These are phyloP conservation scores for Pleodorina starrii DNA, from an alignment of 139 green algal genomes.

Conservation along the genomic window DNA sequence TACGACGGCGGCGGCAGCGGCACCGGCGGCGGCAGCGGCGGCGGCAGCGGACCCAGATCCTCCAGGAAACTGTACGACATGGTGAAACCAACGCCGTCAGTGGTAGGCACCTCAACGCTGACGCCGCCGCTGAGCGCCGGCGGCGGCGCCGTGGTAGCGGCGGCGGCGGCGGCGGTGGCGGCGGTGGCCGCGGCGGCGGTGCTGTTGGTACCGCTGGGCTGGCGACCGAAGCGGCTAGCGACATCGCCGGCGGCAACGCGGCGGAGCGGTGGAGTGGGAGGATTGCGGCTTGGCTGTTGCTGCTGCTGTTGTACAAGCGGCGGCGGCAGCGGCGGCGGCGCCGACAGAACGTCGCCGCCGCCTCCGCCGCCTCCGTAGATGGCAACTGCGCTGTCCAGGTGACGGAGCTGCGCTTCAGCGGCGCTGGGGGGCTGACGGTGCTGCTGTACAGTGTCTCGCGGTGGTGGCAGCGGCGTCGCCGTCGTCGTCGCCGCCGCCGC, in stretches of 20 bases:
- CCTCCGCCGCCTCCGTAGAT: not conserved
- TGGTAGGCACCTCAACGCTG: not conserved
- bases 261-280: not conserved
- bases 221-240: not conserved
- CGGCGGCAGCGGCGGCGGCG: not conserved
- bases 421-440: not conserved
- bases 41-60: not conserved
- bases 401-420: not conserved
- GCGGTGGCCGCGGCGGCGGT: not conserved
- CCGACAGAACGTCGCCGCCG: not conserved
- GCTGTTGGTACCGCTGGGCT: not conserved
- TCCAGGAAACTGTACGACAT: not conserved
- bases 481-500: not conserved
- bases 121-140: too few species aligned
- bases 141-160: too few species aligned
- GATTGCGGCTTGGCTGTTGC: not conserved
- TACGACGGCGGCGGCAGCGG: not conserved
- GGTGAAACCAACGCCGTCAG: not conserved
- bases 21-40: not conserved
- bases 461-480: not conserved
- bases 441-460: not conserved
- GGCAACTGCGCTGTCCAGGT: not conserved
- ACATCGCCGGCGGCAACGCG: not conserved
- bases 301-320: too few species aligned
- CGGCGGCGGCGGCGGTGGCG: not conserved